phyloP scores from a whole-genome alignment of 2,329 filamentous ascomycete genomes.

The Gaeumannomyces tritici region DNA sequence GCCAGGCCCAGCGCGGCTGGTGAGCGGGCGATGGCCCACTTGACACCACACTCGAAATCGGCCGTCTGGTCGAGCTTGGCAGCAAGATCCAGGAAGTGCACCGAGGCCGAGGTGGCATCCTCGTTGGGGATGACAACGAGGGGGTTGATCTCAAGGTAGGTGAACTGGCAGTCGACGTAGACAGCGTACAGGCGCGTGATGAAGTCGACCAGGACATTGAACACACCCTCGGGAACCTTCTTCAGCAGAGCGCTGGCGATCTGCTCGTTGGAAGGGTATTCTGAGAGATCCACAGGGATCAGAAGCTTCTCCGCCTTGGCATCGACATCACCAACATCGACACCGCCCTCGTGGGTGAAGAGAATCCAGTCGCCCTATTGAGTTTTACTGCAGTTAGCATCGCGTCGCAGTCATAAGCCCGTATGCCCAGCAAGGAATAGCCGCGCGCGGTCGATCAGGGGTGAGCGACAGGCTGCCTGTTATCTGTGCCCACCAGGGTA shows the following conservation, averaged over 20 bases:
- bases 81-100: conserved; percentile 96
- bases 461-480: neutral
- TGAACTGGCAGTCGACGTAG: conserved; percentile 99
- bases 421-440: neutral
- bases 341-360: conserved; percentile 99
- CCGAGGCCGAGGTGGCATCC: conserved; percentile 81
- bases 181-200: conserved; percentile 97
- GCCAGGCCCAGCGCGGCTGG: conserved; percentile 81
- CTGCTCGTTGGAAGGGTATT: conserved; percentile 94
- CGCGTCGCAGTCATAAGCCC: neutral
- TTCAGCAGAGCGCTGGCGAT: conserved; percentile 78
- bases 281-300: conserved; percentile 86
- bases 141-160: conserved; percentile 99
- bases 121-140: conserved; percentile 95
- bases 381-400: neutral
- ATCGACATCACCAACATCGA: conserved; percentile 98
- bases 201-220: conserved; percentile 98
- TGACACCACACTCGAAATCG: conserved; percentile 97
- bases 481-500: neutral
- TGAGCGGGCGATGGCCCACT: conserved; percentile 95
- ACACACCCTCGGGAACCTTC: conserved; percentile 89
- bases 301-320: conserved; percentile 98
- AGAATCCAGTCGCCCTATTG: conserved; percentile 95
- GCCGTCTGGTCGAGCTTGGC: conserved; percentile 99
- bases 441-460: neutral